These are phyloP conservation scores for Panaeolus papilionaceus DNA, from an alignment of 768 basidiomycete genomes.

Conservation along the genomic window DNA sequence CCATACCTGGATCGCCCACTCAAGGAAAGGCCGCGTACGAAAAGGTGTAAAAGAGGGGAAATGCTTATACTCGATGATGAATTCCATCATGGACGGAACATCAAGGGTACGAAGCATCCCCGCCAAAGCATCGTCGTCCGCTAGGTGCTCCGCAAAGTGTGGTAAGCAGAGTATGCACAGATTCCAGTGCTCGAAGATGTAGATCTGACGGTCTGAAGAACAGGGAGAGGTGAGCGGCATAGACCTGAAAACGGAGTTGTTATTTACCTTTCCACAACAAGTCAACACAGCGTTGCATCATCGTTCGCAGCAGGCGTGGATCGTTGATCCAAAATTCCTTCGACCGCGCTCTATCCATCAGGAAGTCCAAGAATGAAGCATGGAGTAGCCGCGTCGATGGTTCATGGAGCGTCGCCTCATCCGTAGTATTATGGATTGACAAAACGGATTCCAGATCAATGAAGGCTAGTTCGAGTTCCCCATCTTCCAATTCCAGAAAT, in stretches of 20 bases:
- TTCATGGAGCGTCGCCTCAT: background rate
- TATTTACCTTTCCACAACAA: background rate
- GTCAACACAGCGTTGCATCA: background rate
- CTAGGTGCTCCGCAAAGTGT: background rate
- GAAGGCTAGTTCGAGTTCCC: background rate
- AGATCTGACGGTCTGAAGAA: background rate
- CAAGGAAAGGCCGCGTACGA: background rate
- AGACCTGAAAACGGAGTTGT: background rate
- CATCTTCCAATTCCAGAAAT: background rate
- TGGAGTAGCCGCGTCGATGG: conserved; percentile 1
- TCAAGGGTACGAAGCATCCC: background rate
- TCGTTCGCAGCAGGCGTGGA: background rate
- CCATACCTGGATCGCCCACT: background rate
- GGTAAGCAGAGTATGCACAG: background rate
- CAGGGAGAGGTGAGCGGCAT: too few relatives aligned
- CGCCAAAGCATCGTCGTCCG: background rate
- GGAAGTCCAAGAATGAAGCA: conserved; percentile 13
- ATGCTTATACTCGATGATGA: background rate
- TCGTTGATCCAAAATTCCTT: conserved; percentile 9
- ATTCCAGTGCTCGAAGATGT: conserved; percentile 8
- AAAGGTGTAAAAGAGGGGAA: background rate
- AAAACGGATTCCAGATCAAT: background rate
- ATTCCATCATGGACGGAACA: background rate
- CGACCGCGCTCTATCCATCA: conserved; percentile 4
- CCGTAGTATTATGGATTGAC: background rate